Evolutionary conservation across 2,329 filamentous ascomycete species (phyloP).

Genomic region (Venturia oleaginea): DNA sequence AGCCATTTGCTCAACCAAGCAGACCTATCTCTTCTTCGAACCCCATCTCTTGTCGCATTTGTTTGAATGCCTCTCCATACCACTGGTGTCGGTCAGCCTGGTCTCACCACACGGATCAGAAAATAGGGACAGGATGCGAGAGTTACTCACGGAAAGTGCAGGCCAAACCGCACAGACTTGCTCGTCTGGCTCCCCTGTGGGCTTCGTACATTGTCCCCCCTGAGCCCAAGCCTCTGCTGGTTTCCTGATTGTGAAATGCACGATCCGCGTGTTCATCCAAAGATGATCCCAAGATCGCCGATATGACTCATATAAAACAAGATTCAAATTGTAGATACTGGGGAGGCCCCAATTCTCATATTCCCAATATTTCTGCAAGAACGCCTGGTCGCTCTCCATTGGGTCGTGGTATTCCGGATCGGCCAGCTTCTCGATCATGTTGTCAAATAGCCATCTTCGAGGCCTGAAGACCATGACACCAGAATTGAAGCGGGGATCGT

Average conservation of each 20-base stretch:
- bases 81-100: background rate
- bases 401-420: constrained; percentile 22
- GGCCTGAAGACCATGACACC: constrained; percentile 22
- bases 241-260: constrained; percentile 8
- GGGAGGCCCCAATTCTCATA: constrained; percentile 22
- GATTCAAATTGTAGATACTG: constrained; percentile 24
- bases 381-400: constrained; percentile 23
- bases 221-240: background rate
- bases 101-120: background rate
- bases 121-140: background rate
- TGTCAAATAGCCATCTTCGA: constrained; percentile 19
- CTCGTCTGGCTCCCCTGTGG: background rate
- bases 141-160: background rate
- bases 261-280: constrained; percentile 1
- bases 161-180: background rate
- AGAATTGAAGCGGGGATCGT: constrained; percentile 23
- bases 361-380: constrained; percentile 22
- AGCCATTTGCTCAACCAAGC: background rate
- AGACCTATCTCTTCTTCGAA: constrained; percentile 3
- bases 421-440: constrained; percentile 17
- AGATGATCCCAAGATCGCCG: constrained; percentile 5
- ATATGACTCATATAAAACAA: constrained; percentile 15
- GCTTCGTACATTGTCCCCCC: background rate
- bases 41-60: constrained; percentile 3
- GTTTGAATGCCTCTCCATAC: background rate